phyloP scores from a whole-genome alignment of 2,329 filamentous ascomycete species.

The Fusarium dlaminii region DNA sequence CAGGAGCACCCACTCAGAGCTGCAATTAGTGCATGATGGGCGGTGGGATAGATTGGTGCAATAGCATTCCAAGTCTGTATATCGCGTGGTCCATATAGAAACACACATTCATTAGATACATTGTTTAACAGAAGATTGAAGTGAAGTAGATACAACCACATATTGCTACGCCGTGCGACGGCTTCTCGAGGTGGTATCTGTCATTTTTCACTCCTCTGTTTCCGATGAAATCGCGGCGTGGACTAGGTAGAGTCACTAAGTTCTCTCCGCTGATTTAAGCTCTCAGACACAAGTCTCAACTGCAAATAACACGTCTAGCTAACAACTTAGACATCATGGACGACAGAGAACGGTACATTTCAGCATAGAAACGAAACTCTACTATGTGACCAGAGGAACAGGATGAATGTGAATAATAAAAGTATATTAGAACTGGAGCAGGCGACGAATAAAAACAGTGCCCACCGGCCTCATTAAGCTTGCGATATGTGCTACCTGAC shows the following conservation, averaged over 20 bases:
- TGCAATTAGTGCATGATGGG: neutral
- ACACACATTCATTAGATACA: neutral
- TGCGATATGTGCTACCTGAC: neutral
- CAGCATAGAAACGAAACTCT: neutral
- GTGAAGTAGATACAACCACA: neutral
- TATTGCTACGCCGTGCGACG: rapidly evolving
- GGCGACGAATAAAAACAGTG: neutral
- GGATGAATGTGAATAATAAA: rapidly evolving
- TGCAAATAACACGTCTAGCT: too few relatives aligned
- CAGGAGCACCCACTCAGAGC: neutral
- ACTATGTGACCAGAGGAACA: neutral
- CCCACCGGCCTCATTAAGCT: neutral
- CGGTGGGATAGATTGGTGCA: neutral
- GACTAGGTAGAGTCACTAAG: neutral
- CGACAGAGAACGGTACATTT: neutral
- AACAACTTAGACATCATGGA: too few relatives aligned
- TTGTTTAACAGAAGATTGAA: too few relatives aligned
- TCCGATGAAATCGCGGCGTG: neutral
- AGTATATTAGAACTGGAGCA: neutral
- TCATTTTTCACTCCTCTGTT: too few relatives aligned
- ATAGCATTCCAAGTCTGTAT: neutral
- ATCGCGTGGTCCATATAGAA: rapidly evolving
- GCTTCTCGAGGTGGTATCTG: too few relatives aligned
- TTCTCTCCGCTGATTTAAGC: too few relatives aligned
- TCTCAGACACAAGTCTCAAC: too few relatives aligned